A percentile compares a stretch with the other conserved stretches of the same genome.
These are phyloP conservation scores for Alternaria ethzedia DNA, from an alignment of 2,329 filamentous ascomycete species.

Conservation along the genomic window DNA sequence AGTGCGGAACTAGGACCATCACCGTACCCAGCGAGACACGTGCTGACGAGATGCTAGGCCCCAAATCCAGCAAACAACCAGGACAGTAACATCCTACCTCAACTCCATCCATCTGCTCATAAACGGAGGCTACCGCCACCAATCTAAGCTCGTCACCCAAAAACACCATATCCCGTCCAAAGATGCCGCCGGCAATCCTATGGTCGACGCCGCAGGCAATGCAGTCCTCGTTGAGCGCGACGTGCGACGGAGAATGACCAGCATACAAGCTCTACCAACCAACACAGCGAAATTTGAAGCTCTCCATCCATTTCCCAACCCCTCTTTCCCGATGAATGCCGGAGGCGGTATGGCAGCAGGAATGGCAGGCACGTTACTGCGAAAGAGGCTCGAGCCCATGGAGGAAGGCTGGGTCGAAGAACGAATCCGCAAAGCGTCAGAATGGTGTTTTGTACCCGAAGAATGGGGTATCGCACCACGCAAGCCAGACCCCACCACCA, in stretches of 20 bases:
- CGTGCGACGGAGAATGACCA: slow-evolving; percentile 7
- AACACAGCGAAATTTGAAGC: slow-evolving; percentile 21
- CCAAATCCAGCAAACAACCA: slow-evolving; percentile 27
- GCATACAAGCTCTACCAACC: slow-evolving; percentile 8
- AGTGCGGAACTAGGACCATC: not conserved
- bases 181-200: slow-evolving; percentile 20
- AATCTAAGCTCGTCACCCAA: slow-evolving; percentile 6
- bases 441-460: slow-evolving; percentile 38
- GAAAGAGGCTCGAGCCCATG: slow-evolving; percentile 33
- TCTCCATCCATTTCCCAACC: slow-evolving; percentile 34
- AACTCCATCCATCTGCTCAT: slow-evolving; percentile 26
- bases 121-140: slow-evolving; percentile 25
- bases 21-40: not conserved
- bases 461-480: slow-evolving; percentile 38
- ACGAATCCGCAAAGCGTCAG: slow-evolving; percentile 32
- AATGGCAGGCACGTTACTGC: slow-evolving; percentile 31
- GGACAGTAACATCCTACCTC: slow-evolving; percentile 22
- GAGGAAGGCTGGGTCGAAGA: slow-evolving; percentile 42
- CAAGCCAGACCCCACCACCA: slow-evolving; percentile 4
- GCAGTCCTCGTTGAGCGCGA: slow-evolving; percentile 13
- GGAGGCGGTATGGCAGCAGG: slow-evolving; percentile 17
- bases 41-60: slow-evolving; percentile 15
- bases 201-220: slow-evolving; percentile 12
- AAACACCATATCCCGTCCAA: slow-evolving; percentile 19
- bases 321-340: slow-evolving; percentile 27